Conservation (phyloP, 345 rosid genomes). For the Murraya paniculata region DNA sequence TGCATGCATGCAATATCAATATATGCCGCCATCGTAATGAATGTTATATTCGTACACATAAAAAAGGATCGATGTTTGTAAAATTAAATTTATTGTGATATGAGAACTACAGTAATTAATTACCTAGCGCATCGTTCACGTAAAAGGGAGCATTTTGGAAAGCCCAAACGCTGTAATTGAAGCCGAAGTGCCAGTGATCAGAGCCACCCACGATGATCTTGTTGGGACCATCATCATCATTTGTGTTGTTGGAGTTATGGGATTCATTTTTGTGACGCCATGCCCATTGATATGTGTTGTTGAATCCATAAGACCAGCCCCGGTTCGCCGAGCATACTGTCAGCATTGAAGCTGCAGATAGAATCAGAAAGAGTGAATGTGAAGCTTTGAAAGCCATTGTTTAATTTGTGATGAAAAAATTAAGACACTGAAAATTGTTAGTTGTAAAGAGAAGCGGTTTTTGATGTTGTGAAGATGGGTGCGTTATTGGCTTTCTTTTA, state of each 20-base stretch:
- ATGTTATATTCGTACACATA: too few species aligned
- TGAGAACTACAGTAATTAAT: neutral
- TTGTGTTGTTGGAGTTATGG: conserved; percentile 16
- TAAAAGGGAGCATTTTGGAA: conserved; percentile 51
- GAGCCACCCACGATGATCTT: conserved; percentile 65
- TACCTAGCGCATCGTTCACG: conserved; percentile 65
- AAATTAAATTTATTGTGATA: neutral
- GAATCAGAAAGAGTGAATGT: conserved; percentile 5
- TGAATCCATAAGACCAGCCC: conserved; percentile 29
- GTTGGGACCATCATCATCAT: conserved; percentile 18
- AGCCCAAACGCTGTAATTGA: conserved; percentile 65
- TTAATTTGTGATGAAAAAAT: neutral
- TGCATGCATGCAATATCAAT: conserved; percentile 22
- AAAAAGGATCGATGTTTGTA: too few species aligned
- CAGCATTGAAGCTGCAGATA: conserved; percentile 18
- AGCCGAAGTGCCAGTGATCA: conserved; percentile 57
- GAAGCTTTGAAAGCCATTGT: conserved; percentile 20
- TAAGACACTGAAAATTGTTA: neutral
- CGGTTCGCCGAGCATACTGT: conserved; percentile 18
- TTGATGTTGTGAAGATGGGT: neutral
- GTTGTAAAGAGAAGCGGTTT: neutral
- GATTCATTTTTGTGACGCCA: conserved; percentile 19
- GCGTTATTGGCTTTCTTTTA: neutral
- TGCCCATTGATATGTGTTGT: conserved; percentile 19
- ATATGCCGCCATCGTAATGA: too few species aligned